Base-by-base conservation (phyloP, 108 stramenopile genomes). In the Stephanodiscus minutulus region DNA sequence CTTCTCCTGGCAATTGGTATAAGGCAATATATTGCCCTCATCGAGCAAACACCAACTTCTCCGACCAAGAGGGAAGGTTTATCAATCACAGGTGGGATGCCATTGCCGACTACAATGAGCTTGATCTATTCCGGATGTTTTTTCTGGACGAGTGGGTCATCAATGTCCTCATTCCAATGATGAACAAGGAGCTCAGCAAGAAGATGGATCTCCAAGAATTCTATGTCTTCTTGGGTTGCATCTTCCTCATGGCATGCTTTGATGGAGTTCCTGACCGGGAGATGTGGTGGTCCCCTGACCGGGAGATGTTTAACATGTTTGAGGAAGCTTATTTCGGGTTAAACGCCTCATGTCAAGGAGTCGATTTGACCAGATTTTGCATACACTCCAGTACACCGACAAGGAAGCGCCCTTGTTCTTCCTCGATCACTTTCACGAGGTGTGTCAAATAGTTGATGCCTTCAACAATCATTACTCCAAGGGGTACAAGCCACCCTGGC, bases 401-500 rank as follows among this genome's bases (percentile, higher is more conserved):
- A 64, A 70, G 36, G 20, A 33, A 17, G 15, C 11, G n/a, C 59
- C 64, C 5, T 7, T 57, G 5, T 31, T 54, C 11, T 48, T 44
- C 41, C 9, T 36, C 3, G 78, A 79, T 44, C 15, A 22, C n/a
- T 79, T 73, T 21, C 64, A 63, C 22, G 44, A 79, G 29, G 66
- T 79, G 12, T 47, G 66, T 27, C 28, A 73, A 24, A 61, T 79
- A 60, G 25, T 73, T 11, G 66, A 73, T 2, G 41, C 66, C 5
- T 79, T 48, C 37, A 79, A 79, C 36, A 35, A 72, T 12, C 35
- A 79, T 43, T 57, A 43, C 55, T n/a, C n/a, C n/a, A n/a, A n/a
- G n/a, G n/a, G n/a, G n/a, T n/a, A n/a, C n/a, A n/a, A n/a, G n/a
- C n/a, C n/a, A n/a, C n/a, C n/a, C n/a, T n/a, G n/a, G n/a, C n/a